Conservation (phyloP, 192 early-diverging fungal genomes). For the Backusella sp. region DNA sequence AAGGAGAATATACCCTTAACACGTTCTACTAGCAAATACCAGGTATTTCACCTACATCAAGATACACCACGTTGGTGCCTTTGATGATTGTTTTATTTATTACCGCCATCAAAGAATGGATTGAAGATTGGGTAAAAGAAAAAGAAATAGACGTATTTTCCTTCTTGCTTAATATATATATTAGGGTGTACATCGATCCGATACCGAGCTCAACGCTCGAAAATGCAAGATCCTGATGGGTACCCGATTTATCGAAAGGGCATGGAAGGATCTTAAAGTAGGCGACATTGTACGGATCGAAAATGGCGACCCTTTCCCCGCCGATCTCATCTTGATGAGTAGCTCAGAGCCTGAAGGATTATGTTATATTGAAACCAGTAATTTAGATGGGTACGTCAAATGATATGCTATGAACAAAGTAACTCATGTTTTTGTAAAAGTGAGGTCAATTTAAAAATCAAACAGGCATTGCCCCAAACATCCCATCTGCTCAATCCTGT, state of each 20-base stretch:
- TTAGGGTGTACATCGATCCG: slow-evolving; percentile 60
- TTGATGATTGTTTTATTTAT: slow-evolving; percentile 83
- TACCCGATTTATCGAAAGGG: slow-evolving; percentile 67
- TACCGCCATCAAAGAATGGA: slow-evolving; percentile 91
- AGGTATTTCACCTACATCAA: slow-evolving; percentile 90
- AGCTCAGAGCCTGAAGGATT: slow-evolving; percentile 94
- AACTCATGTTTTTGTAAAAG: slow-evolving; percentile 37
- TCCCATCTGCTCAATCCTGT: slow-evolving; percentile 67
- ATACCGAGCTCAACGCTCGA: slow-evolving; percentile 72
- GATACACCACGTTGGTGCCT: slow-evolving; percentile 82
- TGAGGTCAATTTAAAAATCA: slow-evolving; percentile 97
- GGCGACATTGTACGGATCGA: slow-evolving; percentile 93
- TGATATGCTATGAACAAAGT: background rate
- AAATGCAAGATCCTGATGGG: slow-evolving; percentile 59
- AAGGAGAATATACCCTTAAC: background rate
- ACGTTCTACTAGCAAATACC: slow-evolving; percentile 77
- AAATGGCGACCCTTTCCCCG: slow-evolving; percentile 86
- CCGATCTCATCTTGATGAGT: slow-evolving; percentile 88
- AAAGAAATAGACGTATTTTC: background rate
- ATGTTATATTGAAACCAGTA: slow-evolving; percentile 98
- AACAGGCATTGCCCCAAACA: slow-evolving; percentile 90
- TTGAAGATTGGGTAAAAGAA: slow-evolving; percentile 75
- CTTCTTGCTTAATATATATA: background rate
- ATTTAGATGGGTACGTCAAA: slow-evolving; percentile 78
- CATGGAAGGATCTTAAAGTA: slow-evolving; percentile 81